These are phyloP conservation scores for Penicillium sp. DNA, from an alignment of 2,329 filamentous ascomycete species.

Conservation along the genomic window DNA sequence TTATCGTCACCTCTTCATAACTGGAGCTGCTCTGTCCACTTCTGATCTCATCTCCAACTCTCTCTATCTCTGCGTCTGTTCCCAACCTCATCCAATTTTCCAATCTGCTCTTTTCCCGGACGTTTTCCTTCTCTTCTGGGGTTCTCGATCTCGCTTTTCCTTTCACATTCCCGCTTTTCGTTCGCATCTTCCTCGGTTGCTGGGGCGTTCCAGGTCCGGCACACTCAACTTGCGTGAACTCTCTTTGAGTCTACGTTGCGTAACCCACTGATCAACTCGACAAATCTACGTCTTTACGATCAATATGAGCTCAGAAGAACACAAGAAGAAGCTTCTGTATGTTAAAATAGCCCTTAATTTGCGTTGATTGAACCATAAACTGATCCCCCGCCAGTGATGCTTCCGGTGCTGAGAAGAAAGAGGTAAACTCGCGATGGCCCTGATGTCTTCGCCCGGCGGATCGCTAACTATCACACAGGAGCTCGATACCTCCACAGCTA, in stretches of 20 bases:
- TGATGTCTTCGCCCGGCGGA: background rate
- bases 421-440: conserved; percentile 56
- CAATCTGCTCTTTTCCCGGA: conserved; percentile 18
- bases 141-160: conserved; percentile 14
- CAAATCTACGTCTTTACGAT: conserved; percentile 22
- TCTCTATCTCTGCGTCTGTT: conserved; percentile 14
- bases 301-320: conserved; percentile 73
- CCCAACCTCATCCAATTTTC: conserved; percentile 18
- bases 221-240: conserved; percentile 25
- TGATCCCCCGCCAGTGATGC: conserved; percentile 70
- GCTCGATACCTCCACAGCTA: conserved; percentile 92
- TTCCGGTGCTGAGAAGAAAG: conserved; percentile 85
- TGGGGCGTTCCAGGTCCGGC: conserved; percentile 24
- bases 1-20: conserved; percentile 46
- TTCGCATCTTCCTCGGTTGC: conserved; percentile 21
- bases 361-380: conserved; percentile 29
- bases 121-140: conserved; percentile 24
- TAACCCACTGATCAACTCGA: conserved; percentile 32
- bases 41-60: conserved; percentile 33
- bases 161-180: conserved; percentile 14
- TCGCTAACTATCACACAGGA: conserved; percentile 58
- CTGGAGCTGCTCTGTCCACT: conserved; percentile 37
- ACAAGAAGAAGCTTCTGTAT: conserved; percentile 84
- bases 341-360: conserved; percentile 39
- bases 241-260: conserved; percentile 29